Base-by-base conservation (phyloP, 1,284 basidiomycete species). In the Polyporus tsugae region DNA sequence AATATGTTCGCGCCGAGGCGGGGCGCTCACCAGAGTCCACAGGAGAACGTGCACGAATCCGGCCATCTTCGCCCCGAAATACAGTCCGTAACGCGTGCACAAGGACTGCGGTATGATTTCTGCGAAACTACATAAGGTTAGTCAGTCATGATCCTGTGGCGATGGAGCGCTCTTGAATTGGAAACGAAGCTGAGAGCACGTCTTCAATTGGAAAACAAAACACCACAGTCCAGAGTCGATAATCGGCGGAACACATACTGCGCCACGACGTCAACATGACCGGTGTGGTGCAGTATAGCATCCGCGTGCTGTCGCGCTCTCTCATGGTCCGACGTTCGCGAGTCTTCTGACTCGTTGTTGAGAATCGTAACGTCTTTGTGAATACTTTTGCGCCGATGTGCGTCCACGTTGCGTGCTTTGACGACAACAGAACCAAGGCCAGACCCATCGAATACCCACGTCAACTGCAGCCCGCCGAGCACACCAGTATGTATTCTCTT, bases 51-150 rank as follows among this genome's bases (percentile, higher is more conserved):
- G 88, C 1, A 95, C 94, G 69, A 95, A 85, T 0, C 91, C 89
- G 0, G 95, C 95, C 85, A 96, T 95, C 74, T 93, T 94, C 1
- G 96, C 96, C 38, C 97, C 97, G 63, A 98, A 91, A 68, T 92
- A 92, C 2, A 98, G 86, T 33, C 97, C 97, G 83, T 97, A 94
- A 19, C 96, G 90, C 13, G 96, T 97, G 79, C 95, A 98, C 7
- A 97, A 82, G 3, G 92, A 93, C 81, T 95, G 90, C 0, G 96
- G 96, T 69, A 98, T 98, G 73, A 98, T 94, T 81, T 98, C 96
- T 60, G 93, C 83, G 78, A 95, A 95, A 71, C 94, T 94, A 73
- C 6, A 38, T 6, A 17, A 19, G 10, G n/a, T n/a, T 2, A 1
- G 39, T 60, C 58, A 60, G 36, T 25, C 9, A 39, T 39, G n/a